Conservation (phyloP, 805 yeast species). For the Naumovozyma castellii region DNA sequence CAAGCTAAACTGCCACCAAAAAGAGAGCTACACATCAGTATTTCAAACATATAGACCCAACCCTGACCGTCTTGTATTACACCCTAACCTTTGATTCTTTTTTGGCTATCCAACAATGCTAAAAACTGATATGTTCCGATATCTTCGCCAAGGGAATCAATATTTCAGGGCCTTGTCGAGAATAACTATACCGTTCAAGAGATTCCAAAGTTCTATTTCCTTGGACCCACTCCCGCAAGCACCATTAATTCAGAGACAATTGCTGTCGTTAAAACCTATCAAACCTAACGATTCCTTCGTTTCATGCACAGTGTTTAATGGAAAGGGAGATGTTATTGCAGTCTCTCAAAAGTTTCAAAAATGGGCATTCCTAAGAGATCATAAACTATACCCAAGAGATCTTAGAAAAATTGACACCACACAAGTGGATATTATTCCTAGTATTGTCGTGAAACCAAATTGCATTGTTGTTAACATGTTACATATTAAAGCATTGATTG, state of each 20-base stretch:
- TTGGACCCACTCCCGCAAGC: background rate
- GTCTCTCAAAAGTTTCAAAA: constrained; percentile 76
- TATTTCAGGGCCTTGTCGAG: constrained; percentile 1
- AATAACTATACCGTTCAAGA: background rate
- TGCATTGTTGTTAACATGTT: constrained; percentile 75
- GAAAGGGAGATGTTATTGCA: constrained; percentile 61
- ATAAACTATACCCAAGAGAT: constrained; percentile 77
- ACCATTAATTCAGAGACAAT: constrained; percentile 4
- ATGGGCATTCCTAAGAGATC: constrained; percentile 61
- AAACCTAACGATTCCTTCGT: constrained; percentile 41
- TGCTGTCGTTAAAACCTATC: constrained; percentile 29
- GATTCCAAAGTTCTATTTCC: background rate
- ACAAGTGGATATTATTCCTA: constrained; percentile 77
- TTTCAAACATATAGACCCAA: no score
- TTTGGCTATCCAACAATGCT: no score
- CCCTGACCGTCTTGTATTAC: no score
- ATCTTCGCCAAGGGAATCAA: background rate
- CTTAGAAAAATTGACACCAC: constrained; percentile 70
- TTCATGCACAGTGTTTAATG: constrained; percentile 75
- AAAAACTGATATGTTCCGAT: background rate
- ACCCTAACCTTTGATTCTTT: no score
- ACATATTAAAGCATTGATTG: constrained; percentile 85
- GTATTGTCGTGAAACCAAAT: constrained; percentile 66
- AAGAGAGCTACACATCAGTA: no score
- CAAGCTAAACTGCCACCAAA: no score